Evolutionary conservation across 2,329 filamentous ascomycete genomes (phyloP), one percentile per base, ranked within the genome.

Genomic region (Colletotrichum abscissum): DNA sequence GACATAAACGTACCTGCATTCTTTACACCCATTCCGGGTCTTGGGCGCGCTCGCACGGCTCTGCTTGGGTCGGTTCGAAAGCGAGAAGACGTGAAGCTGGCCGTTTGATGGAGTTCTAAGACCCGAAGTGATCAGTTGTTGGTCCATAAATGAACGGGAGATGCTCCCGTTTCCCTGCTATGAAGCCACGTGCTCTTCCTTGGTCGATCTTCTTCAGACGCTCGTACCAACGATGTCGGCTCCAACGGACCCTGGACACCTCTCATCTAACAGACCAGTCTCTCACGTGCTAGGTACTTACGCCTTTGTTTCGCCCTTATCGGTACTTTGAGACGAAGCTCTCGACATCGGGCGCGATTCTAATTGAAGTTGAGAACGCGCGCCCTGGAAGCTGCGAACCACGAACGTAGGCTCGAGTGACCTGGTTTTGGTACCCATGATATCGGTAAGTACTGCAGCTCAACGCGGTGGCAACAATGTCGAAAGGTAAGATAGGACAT

Each of bases 1-100:
- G 12, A 54, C 30, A 16, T 22, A 56, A n/a, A 57, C 71, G 24
- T 70, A 73, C 71, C 67, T 70, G 71, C 71, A 73, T 66, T 73
- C 71, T 56, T 63, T 64, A 22, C 72, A 74, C 14, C 72, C 72
- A 12, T 30, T 74, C 19, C 72, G 67, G 58, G 26, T 63, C 33
- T 70, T 70, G 0, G 72, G 72, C 19, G 68, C 67, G 28, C 72
- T 70, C 22, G 57, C 57, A 14, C 72, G 62, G 35, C 35, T 74
- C 19, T 56, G 58, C 19, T 60, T 59, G 30, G 55, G 46, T 14
- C 72, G 72, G 30, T 66, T 71, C 3, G 35, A 9, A 16, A 74
- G 46, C 22, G 67, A 63, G 35, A 74, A 74, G 38, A 71, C 72
- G 26, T 26, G 12, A 16, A 72, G 19, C 16, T 68, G 69, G 19